Evolutionary conservation across 2,329 filamentous ascomycete species (phyloP).

Genomic region (Eurotiales sp.): DNA sequence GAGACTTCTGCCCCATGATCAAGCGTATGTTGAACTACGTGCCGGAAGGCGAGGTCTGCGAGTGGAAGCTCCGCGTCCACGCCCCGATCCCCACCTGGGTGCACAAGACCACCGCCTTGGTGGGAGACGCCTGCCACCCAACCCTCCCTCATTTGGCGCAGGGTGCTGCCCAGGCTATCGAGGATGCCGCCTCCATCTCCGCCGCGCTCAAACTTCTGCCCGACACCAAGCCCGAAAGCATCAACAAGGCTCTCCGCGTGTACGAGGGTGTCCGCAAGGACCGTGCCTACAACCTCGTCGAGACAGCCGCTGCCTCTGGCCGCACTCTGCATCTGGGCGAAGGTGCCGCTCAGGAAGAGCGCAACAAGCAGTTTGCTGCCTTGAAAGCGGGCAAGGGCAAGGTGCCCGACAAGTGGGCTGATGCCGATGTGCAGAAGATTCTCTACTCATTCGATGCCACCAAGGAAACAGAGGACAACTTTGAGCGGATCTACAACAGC

Average conservation of each 20-base stretch:
- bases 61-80: conserved; percentile 63
- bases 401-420: conserved; percentile 63
- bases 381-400: conserved; percentile 48
- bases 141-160: conserved; percentile 64
- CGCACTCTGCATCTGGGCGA: conserved; percentile 55
- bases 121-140: conserved; percentile 58
- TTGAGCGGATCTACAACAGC: conserved; percentile 45
- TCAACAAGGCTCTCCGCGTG: conserved; percentile 52
- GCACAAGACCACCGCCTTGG: conserved; percentile 35
- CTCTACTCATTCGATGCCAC: conserved; percentile 64
- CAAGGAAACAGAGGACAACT: conserved; percentile 51
- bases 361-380: conserved; percentile 55
- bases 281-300: conserved; percentile 55
- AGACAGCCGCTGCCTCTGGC: conserved; percentile 54
- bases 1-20: conserved; percentile 59
- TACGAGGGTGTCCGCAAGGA: conserved; percentile 57
- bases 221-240: conserved; percentile 42
- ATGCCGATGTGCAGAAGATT: conserved; percentile 64
- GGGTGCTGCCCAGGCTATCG: conserved; percentile 65
- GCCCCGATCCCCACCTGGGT: conserved; percentile 62
- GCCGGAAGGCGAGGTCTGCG: conserved; percentile 61
- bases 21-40: conserved; percentile 59
- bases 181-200: conserved; percentile 52
- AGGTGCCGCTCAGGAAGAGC: conserved; percentile 56
- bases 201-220: conserved; percentile 50